Percentiles rank a stretch among this genome's conserved stretches.
Conservation (phyloP, 1,139 yeast genomes). For the Candida sp. region DNA sequence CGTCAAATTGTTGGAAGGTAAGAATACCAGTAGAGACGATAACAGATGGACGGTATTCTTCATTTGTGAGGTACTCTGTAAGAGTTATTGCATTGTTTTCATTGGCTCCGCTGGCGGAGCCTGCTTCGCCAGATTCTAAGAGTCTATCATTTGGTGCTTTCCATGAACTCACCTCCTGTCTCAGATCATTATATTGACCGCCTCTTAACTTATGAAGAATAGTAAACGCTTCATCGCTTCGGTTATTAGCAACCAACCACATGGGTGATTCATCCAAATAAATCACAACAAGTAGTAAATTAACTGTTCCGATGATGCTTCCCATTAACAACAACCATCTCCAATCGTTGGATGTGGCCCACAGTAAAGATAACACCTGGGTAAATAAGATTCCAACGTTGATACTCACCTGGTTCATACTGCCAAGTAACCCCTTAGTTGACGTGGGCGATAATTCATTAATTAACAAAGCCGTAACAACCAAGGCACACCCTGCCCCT, state of each 20-base stretch:
- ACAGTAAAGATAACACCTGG: slow-evolving; percentile 66
- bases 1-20: slow-evolving; percentile 89
- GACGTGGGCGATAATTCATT: slow-evolving; percentile 74
- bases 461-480: slow-evolving; percentile 76
- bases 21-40: slow-evolving; percentile 70
- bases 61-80: slow-evolving; percentile 45
- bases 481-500: slow-evolving; percentile 87
- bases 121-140: slow-evolving; percentile 12
- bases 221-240: slow-evolving; percentile 27
- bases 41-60: slow-evolving; percentile 55
- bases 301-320: slow-evolving; percentile 46
- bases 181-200: slow-evolving; percentile 33
- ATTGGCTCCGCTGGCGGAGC: background rate
- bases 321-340: slow-evolving; percentile 64
- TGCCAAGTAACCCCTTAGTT: slow-evolving; percentile 74
- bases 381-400: slow-evolving; percentile 81
- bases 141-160: slow-evolving; percentile 4
- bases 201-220: slow-evolving; percentile 39
- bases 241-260: slow-evolving; percentile 58
- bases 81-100: slow-evolving; percentile 16
- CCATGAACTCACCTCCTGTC: slow-evolving; percentile 42
- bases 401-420: slow-evolving; percentile 83
- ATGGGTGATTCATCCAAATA: slow-evolving; percentile 77
- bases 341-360: slow-evolving; percentile 72
- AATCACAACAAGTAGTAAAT: slow-evolving; percentile 40